These are phyloP conservation scores for Lepiota subincarnata DNA, from an alignment of 768 basidiomycete species.

Conservation along the genomic window DNA sequence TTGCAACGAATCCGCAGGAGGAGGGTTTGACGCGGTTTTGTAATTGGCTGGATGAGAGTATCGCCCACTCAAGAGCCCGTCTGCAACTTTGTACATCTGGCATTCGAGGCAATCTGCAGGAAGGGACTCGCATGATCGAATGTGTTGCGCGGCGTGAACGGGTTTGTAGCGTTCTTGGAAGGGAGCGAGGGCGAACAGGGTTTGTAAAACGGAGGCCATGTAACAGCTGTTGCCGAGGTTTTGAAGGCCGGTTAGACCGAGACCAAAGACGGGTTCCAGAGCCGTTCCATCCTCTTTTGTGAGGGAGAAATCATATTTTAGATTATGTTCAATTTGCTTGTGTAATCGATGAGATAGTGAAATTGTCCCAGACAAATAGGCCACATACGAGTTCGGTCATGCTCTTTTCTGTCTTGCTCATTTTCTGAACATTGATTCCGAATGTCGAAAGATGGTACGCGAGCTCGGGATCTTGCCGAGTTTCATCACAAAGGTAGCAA, in stretches of 20 bases:
- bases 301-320: conserved; percentile 91
- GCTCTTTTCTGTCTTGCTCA: conserved; percentile 91
- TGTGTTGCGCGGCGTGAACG: conserved; percentile 41
- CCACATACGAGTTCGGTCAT: conserved; percentile 85
- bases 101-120: conserved; percentile 92
- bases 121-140: conserved; percentile 25
- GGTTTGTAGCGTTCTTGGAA: conserved; percentile 72
- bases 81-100: conserved; percentile 88
- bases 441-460: conserved; percentile 71
- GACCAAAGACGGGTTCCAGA: conserved; percentile 83
- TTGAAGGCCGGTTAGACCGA: conserved; percentile 81
- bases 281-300: conserved; percentile 84
- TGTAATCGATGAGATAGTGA: not conserved
- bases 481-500: conserved; percentile 89
- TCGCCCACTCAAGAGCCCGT: conserved; percentile 89
- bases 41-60: conserved; percentile 64
- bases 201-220: conserved; percentile 92
- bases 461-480: conserved; percentile 73
- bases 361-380: not conserved
- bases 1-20: conserved; percentile 14
- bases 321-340: conserved; percentile 96
- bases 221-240: conserved; percentile 99
- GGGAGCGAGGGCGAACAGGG: conserved; percentile 71
- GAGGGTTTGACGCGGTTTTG: not conserved
- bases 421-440: conserved; percentile 79